phyloP scores from a whole-genome alignment of 345 rosid species.

The Murraya paniculata region DNA sequence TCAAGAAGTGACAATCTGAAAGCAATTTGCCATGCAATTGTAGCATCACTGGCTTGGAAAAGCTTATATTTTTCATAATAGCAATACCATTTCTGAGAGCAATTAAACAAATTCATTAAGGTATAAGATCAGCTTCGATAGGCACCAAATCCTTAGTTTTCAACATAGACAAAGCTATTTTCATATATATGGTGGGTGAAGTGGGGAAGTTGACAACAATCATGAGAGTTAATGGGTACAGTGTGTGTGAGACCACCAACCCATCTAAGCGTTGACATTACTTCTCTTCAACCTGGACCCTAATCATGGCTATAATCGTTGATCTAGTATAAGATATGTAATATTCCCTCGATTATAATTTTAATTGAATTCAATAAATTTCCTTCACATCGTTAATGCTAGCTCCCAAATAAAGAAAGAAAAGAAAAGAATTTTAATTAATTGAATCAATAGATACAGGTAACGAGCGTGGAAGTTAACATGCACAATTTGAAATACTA shows the following conservation, averaged over 20 bases:
- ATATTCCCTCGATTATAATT: background rate
- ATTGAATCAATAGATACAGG: too few relatives aligned
- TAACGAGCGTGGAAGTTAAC: too few relatives aligned
- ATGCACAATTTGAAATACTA: too few relatives aligned
- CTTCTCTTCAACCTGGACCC: background rate
- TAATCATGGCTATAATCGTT: constrained; percentile 3
- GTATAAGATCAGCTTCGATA: constrained; percentile 15
- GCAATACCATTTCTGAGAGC: background rate
- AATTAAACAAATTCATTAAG: background rate
- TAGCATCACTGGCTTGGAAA: constrained; percentile 11
- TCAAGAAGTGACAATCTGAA: constrained; percentile 10
- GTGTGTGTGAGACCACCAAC: constrained; percentile 19
- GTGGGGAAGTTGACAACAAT: constrained; percentile 32
- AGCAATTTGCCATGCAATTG: constrained; percentile 16
- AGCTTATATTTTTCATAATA: background rate
- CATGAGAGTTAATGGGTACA: constrained; percentile 13
- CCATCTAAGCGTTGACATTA: constrained; percentile 15
- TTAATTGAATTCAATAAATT: too few relatives aligned
- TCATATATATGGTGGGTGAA: constrained; percentile 18
- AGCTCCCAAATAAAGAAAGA: too few relatives aligned
- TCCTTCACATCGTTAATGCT: background rate
- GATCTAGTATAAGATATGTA: background rate
- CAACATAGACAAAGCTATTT: background rate
- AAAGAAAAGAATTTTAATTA: too few relatives aligned
- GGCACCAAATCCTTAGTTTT: background rate